Base-by-base conservation (phyloP, 1,284 basidiomycete genomes). In the Ustilago bromivora region DNA sequence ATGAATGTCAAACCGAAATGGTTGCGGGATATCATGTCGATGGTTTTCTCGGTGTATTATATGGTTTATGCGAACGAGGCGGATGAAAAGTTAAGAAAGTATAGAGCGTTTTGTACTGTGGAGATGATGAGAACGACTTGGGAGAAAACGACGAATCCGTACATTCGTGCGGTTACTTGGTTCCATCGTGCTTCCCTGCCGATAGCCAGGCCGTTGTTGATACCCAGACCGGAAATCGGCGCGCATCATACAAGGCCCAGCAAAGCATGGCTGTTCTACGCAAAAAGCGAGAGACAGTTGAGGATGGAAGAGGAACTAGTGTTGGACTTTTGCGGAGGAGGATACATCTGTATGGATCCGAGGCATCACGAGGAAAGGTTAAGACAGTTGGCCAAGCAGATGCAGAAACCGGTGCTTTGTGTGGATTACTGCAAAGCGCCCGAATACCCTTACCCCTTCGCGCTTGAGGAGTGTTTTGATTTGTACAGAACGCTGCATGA, bases 381-480 rank as follows among this genome's bases (percentile, higher is more conserved):
- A 55, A 89, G 93, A 57, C 89, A 90, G 76, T 96, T 96, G 94
- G 92, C 95, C 5, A 89, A 91, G 47, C 89, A 89, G 66, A 94
- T 93, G 0, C 90, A 92, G 8, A 91, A 91, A 82, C 93, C 94
- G 11, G 90, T 98, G 2, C 88, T 98, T 47, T 90, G 93, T 8
- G 90, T 98, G 57, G 94, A 98, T 80, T 98, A 98, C 85, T 94
- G 95, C 61, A 99, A 98, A 87, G 94, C 95, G 32, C 96, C 96
- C 7, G 95, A 85, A 87, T 91, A 88, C 17, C 79, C 76, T 32
- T 80, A 76, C 31, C 76, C 77, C 11, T 74, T 80, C 87, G 94
- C 95, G 2, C 92, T 96, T 67, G 95, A 98, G 85, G 96, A 98
- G 84, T 92, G 92, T 41, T 96, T 95, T 84, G 96, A 98, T 86